Base-by-base conservation (phyloP, 495 filamentous ascomycete species). In the Daldinia decipiens region DNA sequence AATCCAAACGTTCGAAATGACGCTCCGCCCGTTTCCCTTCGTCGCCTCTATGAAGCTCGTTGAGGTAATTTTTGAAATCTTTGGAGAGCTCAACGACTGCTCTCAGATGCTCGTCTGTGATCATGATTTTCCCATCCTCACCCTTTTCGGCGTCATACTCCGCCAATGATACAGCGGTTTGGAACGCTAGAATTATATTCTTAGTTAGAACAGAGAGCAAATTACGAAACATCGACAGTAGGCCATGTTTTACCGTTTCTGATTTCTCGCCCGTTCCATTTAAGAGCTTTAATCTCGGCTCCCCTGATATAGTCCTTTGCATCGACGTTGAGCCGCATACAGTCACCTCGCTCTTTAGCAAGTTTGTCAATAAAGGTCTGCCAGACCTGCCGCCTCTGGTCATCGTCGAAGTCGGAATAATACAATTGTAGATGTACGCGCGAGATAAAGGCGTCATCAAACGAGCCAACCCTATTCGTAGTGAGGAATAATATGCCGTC, bases 401-500 rank as follows among this genome's bases (percentile, higher is more conserved):
- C 29, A 31, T 31, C 29, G 29, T 31, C 29, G 7, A 31, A 31
- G 29, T 31, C 29, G 8, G 29, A 6, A 31, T 31, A 31, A 6
- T 31, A 31, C 29, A 31, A 6, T 1, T 31, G 29, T 6, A 31
- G 29, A 31, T 31, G 29, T 31, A 31, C 29, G 8, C 29, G 29
- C 29, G 29, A 31, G 29, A 31, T 31, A 6, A 31, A 31, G 7
- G 29, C 29, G 8, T 31, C 29, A 31, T 31, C 29, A 6, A 31
- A 31, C 8, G 29, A 31, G 13, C 77, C 82, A 3, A 89, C 82
- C 5, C 86, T 77, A 68, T 88, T 89, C 0, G 86, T 87, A 0
- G 87, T 88, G 1, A 89, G 74, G 68, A 89, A 87, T 0, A 89
- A 78, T 27, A 89, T 86, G 6, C 87, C 87, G 0, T 79, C 63